Evolutionary conservation across 345 rosid species (phyloP), one percentile per base, ranked within the genome.

Genomic region (Tarenaya hassleriana): DNA sequence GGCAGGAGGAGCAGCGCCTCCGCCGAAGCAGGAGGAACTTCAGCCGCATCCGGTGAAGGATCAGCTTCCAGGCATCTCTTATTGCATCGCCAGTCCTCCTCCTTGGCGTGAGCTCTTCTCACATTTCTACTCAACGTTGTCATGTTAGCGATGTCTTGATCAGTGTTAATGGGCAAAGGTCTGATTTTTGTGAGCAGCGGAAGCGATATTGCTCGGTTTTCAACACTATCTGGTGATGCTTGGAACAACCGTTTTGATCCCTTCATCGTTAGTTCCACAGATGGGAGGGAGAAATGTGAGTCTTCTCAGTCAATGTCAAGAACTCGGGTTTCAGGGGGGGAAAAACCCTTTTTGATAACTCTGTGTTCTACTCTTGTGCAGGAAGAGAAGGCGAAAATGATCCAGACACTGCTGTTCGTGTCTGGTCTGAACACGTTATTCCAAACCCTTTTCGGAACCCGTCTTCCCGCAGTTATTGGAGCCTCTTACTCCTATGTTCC

Each of bases 201-300:
- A 92, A 69, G 95, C 98, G 20, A 75, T 92, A 50, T 78, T 92
- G 16, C 75, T 92, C 27, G 98, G 96, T 4, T 92, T 92, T 73
- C 98, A 92, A 50, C 96, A 92, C 60, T 92, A 88, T 75, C 66
- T 88, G 54, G 96, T 92, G 68, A 88, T 92, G 98, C 90, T 92
- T 51, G 96, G 98, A 35, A 92, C 98, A 34, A 81, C 83, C 0
- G 98, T 92, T 63, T 74, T 92, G 33, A 88, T 92, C 31, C 94
- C 98, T 20, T 64, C 88, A 34, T 63, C 76, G 5, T 69, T 92
- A 27, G 95, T 88, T 67, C 86, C 95, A 43, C 95, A 88, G 59
- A 92, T 92, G 95, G 98, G 98, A 69, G 98, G 98, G 38, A 85
- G 90, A 76, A 77, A 81, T 47, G 98, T 92, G 72, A 73, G 78